Conservation (phyloP, 129 eudicot genomes). For the Artemisia argyi region DNA sequence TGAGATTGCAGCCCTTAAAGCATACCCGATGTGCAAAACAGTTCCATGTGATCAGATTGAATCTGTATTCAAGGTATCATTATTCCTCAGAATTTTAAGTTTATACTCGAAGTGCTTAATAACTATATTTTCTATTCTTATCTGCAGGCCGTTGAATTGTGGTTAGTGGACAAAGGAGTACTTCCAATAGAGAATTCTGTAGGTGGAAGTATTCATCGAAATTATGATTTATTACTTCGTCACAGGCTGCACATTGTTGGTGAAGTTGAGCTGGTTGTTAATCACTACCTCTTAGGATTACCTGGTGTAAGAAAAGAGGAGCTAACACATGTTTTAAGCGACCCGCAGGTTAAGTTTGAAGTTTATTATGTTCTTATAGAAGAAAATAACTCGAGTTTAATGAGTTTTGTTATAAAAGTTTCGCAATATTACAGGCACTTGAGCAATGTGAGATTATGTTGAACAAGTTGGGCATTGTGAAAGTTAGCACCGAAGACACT, state of each 20-base stretch:
- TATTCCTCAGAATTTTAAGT: background rate
- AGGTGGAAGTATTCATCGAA: background rate
- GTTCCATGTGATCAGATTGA: background rate
- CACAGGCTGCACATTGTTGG: constrained; percentile 13
- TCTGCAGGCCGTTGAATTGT: constrained; percentile 7
- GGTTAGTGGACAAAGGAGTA: constrained; percentile 14
- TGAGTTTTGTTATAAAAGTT: no score
- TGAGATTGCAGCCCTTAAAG: background rate
- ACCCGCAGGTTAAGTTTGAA: background rate
- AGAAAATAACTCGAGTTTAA: no score
- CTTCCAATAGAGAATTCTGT: background rate
- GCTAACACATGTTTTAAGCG: background rate
- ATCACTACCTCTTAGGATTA: constrained; percentile 7
- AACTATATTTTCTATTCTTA: background rate
- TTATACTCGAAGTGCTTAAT: background rate
- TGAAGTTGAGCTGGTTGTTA: background rate
- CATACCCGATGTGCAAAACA: background rate
- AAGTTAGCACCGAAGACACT: background rate
- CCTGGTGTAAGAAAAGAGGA: background rate
- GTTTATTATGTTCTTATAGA: background rate
- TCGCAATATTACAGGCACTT: background rate
- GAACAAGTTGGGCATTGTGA: background rate
- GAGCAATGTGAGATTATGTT: constrained; percentile 4
- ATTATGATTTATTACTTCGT: constrained; percentile 3
- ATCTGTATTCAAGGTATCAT: background rate